These are phyloP conservation scores for Teratosphaeria viscida DNA, from an alignment of 2,329 filamentous ascomycete species.

Conservation along the genomic window DNA sequence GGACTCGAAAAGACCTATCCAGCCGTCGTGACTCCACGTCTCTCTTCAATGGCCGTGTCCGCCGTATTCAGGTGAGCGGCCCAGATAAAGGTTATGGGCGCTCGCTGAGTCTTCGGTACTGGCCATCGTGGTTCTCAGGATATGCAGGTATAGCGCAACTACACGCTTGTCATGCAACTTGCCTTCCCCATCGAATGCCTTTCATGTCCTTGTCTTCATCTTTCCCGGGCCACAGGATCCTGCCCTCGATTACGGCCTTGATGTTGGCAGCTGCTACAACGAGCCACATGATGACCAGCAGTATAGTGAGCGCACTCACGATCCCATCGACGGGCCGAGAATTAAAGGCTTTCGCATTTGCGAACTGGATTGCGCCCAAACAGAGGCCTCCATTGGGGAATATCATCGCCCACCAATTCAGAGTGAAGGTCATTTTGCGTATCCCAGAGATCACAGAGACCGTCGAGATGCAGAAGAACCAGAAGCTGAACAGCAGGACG, in stretches of 20 bases:
- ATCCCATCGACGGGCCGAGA: slow-evolving; percentile 46
- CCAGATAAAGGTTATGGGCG: too few species aligned
- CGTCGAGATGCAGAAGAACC: slow-evolving; percentile 39
- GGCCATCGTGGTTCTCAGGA: too few species aligned
- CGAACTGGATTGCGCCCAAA: slow-evolving; percentile 48
- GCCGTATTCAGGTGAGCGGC: too few species aligned
- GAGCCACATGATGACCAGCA: slow-evolving; percentile 46
- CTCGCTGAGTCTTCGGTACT: too few species aligned
- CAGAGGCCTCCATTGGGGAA: slow-evolving; percentile 57
- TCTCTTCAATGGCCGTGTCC: too few species aligned
- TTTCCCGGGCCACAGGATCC: slow-evolving; percentile 49
- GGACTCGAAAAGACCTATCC: too few species aligned
- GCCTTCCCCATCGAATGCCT: background rate
- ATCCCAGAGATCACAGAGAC: slow-evolving; percentile 29
- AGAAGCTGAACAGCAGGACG: slow-evolving; percentile 40
- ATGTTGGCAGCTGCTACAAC: slow-evolving; percentile 42
- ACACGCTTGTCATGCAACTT: background rate
- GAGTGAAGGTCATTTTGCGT: slow-evolving; percentile 36
- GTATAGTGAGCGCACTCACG: slow-evolving; percentile 45
- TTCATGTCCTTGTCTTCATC: slow-evolving; percentile 45
- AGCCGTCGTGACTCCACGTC: too few species aligned
- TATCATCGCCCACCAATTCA: slow-evolving; percentile 55
- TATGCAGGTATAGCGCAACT: too few species aligned
- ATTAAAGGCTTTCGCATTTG: slow-evolving; percentile 38
- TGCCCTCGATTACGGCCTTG: slow-evolving; percentile 39